Evolutionary conservation across 345 rosid species (phyloP).

Genomic region (Excoecaria cochinchinensis): DNA sequence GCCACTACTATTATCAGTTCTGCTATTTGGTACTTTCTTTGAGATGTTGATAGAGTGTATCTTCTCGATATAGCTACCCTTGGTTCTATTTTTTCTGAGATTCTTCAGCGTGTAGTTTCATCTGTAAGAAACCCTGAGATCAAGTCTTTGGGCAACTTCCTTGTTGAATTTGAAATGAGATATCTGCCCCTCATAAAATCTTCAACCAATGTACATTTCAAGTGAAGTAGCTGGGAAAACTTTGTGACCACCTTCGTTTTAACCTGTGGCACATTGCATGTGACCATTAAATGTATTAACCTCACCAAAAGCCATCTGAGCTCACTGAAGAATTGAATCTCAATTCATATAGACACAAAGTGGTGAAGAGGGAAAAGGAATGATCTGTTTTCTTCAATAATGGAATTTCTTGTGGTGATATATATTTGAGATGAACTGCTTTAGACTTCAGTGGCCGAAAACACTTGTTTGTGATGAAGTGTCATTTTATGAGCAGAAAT

Average conservation of each 20-base stretch:
- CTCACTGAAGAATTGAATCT: not conserved
- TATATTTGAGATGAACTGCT: not conserved
- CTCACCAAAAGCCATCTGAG: not conserved
- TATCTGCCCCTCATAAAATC: not conserved
- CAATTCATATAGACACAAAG: not conserved
- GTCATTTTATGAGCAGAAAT: not conserved
- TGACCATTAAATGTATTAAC: not conserved
- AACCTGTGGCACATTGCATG: not conserved
- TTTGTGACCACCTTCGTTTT: not conserved
- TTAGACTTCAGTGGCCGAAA: not conserved
- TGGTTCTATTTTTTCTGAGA: not conserved
- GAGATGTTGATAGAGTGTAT: not conserved
- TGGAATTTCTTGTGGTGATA: not conserved
- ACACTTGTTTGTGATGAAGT: not conserved
- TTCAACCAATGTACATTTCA: not conserved
- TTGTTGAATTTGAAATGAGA: not conserved
- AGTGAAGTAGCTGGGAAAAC: not conserved
- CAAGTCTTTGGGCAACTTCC: not conserved
- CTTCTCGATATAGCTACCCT: not conserved
- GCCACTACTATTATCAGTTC: not conserved
- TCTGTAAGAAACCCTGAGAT: not conserved
- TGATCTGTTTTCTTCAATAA: not conserved
- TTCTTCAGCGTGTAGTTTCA: not conserved
- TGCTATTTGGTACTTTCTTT: slow-evolving; percentile 1
- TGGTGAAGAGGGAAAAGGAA: not conserved